A percentile compares a stretch with the other conserved stretches of the same genome.
Evolutionary conservation across 331 rosid species (phyloP).

Genomic region (Pyrus hybrid): DNA sequence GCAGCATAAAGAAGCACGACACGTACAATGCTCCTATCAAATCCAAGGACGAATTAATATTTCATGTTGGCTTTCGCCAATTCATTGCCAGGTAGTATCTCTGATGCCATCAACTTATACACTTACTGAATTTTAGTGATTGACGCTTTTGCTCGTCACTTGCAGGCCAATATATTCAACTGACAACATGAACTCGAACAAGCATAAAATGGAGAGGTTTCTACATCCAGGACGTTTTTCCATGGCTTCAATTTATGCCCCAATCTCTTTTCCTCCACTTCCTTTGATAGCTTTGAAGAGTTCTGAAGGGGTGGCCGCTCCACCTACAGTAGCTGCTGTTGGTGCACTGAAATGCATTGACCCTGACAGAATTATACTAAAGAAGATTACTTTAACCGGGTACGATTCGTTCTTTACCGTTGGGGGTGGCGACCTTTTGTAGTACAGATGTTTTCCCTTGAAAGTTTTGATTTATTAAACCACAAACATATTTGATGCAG

Average conservation of each 20-base stretch:
- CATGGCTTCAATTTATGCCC: conserved; percentile 86
- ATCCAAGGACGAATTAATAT: conserved; percentile 80
- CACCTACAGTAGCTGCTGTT: conserved; percentile 67
- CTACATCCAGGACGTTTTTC: conserved; percentile 89
- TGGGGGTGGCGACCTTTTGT: neutral
- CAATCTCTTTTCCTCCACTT: conserved; percentile 82
- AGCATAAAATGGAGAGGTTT: conserved; percentile 98
- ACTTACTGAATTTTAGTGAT: neutral
- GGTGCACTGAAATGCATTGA: conserved; percentile 81
- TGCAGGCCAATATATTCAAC: conserved; percentile 83
- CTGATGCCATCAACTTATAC: neutral
- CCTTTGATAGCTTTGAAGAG: conserved; percentile 66
- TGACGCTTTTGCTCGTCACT: neutral
- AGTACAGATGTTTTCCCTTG: neutral
- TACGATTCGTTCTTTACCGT: conserved; percentile 15
- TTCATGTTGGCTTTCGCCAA: conserved; percentile 97
- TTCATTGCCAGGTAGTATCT: conserved; percentile 68
- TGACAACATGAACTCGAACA: conserved; percentile 73
- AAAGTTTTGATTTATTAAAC: neutral
- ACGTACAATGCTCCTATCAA: conserved; percentile 63
- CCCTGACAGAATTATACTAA: conserved; percentile 77
- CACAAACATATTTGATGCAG: conserved; percentile 46
- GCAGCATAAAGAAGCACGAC: conserved; percentile 84
- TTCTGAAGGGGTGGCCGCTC: conserved; percentile 33
- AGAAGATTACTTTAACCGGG: conserved; percentile 92